Percentiles rank a stretch among this genome's conserved stretches.
These are phyloP conservation scores for Angomonas desouzai DNA, from an alignment of 208 protist genomes.

Conservation along the genomic window DNA sequence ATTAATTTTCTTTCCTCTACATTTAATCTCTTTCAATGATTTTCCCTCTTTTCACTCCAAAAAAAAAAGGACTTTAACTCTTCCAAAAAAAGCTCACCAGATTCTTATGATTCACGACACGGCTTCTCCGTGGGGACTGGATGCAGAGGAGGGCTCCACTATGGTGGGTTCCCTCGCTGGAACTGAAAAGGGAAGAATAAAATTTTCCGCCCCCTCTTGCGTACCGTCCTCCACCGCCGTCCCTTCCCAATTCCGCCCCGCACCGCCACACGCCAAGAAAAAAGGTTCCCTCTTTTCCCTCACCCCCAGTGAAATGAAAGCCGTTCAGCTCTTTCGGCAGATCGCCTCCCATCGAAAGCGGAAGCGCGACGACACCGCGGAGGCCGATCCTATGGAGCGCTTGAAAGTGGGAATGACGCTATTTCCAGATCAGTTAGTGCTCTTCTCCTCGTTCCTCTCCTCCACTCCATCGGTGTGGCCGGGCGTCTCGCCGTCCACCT, in stretches of 20 bases:
- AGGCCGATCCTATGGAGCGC: neutral
- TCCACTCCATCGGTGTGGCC: neutral
- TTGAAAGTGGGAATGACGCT: neutral
- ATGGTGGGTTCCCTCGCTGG: neutral
- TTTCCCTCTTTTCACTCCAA: neutral
- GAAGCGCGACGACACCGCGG: neutral
- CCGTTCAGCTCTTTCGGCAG: constrained; percentile 7
- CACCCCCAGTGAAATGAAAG: neutral
- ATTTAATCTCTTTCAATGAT: too few species aligned
- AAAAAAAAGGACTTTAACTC: neutral
- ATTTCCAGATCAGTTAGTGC: constrained; percentile 7
- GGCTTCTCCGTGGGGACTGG: neutral
- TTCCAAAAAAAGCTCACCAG: too few species aligned
- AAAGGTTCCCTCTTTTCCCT: neutral
- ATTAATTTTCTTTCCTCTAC: too few species aligned
- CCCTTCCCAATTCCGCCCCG: neutral
- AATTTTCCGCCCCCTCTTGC: neutral
- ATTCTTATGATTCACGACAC: neutral
- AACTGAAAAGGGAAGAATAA: neutral
- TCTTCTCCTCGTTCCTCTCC: constrained; percentile 6
- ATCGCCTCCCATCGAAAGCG: neutral
- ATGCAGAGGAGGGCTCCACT: neutral
- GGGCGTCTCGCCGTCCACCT: neutral
- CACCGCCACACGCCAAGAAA: neutral
- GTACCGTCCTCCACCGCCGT: neutral